Conservation (phyloP, 768 basidiomycete genomes). For the Termitomyces sp. region DNA sequence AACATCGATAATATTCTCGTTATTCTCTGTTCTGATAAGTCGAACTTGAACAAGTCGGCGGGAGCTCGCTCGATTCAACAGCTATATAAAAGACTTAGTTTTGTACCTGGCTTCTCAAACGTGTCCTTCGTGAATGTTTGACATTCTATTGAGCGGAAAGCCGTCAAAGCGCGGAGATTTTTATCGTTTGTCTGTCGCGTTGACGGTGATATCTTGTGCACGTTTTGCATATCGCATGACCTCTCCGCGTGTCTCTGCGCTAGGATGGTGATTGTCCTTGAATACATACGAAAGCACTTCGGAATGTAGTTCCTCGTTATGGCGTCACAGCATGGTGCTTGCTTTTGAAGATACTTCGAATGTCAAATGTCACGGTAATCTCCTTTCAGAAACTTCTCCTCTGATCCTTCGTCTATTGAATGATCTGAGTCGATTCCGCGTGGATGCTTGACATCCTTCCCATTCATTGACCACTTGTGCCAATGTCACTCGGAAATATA, state of each 20-base stretch:
- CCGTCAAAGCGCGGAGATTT: not conserved
- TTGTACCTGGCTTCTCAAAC: not conserved
- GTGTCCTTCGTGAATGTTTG: not conserved
- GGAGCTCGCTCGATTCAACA: not conserved
- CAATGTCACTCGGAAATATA: conserved; percentile 1
- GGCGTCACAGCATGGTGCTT: not conserved
- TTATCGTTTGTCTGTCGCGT: not conserved
- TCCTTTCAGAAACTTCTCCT: not conserved
- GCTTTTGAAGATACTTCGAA: not conserved
- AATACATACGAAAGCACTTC: not conserved
- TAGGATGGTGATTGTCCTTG: not conserved
- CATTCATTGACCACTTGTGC: not conserved
- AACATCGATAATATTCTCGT: not conserved
- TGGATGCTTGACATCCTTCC: not conserved
- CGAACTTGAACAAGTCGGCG: not conserved
- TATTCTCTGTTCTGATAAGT: not conserved
- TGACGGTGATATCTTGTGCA: not conserved
- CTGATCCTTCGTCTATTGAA: not conserved
- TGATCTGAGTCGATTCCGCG: not conserved
- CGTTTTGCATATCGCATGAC: conserved; percentile 3
- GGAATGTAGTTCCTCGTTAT: not conserved
- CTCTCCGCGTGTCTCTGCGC: not conserved
- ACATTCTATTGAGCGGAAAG: not conserved
- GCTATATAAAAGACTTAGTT: not conserved
- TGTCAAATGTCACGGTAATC: not conserved